Conservation (phyloP, 805 yeast genomes). For the Naumovozyma castellii region DNA sequence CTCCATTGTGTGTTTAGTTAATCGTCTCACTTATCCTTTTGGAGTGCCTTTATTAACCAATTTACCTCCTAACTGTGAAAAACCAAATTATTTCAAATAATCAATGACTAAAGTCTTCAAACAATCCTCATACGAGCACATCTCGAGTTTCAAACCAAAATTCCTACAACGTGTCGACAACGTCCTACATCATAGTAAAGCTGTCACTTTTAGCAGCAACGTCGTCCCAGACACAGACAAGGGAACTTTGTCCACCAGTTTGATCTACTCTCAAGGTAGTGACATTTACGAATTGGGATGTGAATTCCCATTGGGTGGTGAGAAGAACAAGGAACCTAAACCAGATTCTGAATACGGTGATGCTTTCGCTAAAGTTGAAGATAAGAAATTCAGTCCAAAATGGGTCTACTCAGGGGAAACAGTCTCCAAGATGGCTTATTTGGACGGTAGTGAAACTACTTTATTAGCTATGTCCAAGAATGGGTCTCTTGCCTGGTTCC, state of each 20-base stretch:
- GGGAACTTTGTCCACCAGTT: constrained; percentile 15
- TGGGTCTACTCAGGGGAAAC: constrained; percentile 23
- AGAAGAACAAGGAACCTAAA: constrained; percentile 15
- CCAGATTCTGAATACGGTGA: constrained; percentile 61
- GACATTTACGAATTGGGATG: constrained; percentile 22
- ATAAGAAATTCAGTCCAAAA: constrained; percentile 8
- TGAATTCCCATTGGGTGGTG: constrained; percentile 16
- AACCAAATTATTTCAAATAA: too few relatives aligned
- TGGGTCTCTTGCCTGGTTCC: constrained; percentile 26
- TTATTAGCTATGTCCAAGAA: constrained; percentile 19
- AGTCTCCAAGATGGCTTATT: constrained; percentile 15
- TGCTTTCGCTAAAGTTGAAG: constrained; percentile 43
- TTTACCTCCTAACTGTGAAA: too few relatives aligned
- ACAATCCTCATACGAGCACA: constrained; percentile 50
- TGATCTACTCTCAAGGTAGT: constrained; percentile 22
- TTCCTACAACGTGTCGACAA: constrained; percentile 25
- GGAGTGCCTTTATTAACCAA: too few relatives aligned
- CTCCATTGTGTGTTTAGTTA: too few relatives aligned
- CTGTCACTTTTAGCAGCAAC: constrained; percentile 16
- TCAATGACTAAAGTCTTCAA: constrained; percentile 6
- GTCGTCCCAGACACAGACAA: constrained; percentile 21
- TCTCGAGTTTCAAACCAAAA: constrained; percentile 29
- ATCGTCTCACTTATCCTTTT: too few relatives aligned
- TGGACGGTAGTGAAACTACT: constrained; percentile 32
- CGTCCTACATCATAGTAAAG: constrained; percentile 13